A percentile compares a stretch with the other conserved stretches of the same genome.
phyloP scores from a whole-genome alignment of 805 yeast genomes.

The Diddensiella transvaalensis region DNA sequence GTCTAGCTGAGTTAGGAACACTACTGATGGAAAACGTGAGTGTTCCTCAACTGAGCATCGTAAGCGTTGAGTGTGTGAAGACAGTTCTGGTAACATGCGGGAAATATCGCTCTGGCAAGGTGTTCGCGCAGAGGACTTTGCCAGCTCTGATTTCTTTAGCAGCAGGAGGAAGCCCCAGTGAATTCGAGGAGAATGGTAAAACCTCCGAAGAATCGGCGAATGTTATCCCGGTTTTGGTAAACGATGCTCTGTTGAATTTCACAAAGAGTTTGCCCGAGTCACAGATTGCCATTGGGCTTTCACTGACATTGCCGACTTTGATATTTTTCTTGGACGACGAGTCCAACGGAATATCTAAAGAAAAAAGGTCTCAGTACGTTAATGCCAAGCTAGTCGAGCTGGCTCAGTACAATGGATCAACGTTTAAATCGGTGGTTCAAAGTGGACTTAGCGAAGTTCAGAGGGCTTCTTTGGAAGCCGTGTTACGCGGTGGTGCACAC shows the following conservation, averaged over 20 bases:
- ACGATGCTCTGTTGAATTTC: constrained; percentile 50
- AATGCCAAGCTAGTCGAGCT: constrained; percentile 31
- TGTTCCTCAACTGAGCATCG: constrained; percentile 36
- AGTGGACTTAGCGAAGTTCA: constrained; percentile 39
- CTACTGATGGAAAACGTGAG: constrained; percentile 38
- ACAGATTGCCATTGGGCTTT: constrained; percentile 30
- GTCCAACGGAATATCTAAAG: constrained; percentile 22
- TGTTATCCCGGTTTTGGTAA: constrained; percentile 29
- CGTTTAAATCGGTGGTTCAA: constrained; percentile 41
- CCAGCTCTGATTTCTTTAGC: constrained; percentile 41
- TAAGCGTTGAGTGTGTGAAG: constrained; percentile 60
- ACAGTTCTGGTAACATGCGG: constrained; percentile 44
- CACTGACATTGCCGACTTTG: constrained; percentile 36
- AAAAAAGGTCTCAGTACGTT: constrained; percentile 20
- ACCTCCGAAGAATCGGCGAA: constrained; percentile 34
- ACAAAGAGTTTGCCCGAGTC: constrained; percentile 38
- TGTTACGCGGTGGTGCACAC: constrained; percentile 16
- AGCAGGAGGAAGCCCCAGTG: constrained; percentile 24
- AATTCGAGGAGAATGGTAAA: constrained; percentile 1
- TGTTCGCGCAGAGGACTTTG: constrained; percentile 43
- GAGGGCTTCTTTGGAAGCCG: constrained; percentile 17
- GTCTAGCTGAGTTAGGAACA: constrained; percentile 38
- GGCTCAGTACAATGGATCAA: constrained; percentile 28
- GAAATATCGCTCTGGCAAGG: constrained; percentile 33
- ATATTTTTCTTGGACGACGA: constrained; percentile 34